phyloP scores from a whole-genome alignment of 352 stramenopile genomes.

The Phytophthora cactorum region DNA sequence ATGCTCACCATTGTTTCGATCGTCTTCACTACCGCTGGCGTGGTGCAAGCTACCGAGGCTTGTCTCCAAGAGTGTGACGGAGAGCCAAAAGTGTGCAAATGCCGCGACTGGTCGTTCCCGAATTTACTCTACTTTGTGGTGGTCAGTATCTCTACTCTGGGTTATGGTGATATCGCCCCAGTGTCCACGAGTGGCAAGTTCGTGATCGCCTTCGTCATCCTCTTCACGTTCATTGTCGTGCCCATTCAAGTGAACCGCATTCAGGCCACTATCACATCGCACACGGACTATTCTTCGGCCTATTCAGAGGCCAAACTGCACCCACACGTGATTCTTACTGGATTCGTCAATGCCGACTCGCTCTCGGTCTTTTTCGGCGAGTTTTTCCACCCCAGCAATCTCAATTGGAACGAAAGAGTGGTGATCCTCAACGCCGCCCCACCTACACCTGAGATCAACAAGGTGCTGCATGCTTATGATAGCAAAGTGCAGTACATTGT shows the following conservation, averaged over 20 bases:
- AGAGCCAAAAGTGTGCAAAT: conserved; percentile 42
- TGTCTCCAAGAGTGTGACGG: conserved; percentile 40
- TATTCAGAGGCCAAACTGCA: conserved; percentile 77
- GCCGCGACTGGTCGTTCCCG: conserved; percentile 69
- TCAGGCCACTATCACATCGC: conserved; percentile 76
- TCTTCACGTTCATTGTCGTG: conserved; percentile 85
- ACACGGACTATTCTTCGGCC: conserved; percentile 80
- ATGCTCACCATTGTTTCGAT: conserved; percentile 78
- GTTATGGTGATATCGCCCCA: conserved; percentile 82
- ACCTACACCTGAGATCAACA: conserved; percentile 72
- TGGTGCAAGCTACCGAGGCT: conserved; percentile 73
- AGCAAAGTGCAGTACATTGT: conserved; percentile 88
- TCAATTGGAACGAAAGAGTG: conserved; percentile 85
- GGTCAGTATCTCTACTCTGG: conserved; percentile 87
- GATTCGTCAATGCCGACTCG: conserved; percentile 70
- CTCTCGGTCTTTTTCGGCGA: conserved; percentile 78
- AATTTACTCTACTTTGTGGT: conserved; percentile 86
- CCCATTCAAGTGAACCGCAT: conserved; percentile 83
- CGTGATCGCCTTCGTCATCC: conserved; percentile 80
- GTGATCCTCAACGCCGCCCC: conserved; percentile 77
- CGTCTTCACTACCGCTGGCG: conserved; percentile 67
- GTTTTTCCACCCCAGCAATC: conserved; percentile 87
- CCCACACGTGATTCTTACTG: conserved; percentile 77
- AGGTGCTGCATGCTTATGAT: conserved; percentile 76
- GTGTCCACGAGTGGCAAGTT: conserved; percentile 74